phyloP scores from a whole-genome alignment of 1,139 yeast genomes.

The Yamadazyma spencermartinsiae region DNA sequence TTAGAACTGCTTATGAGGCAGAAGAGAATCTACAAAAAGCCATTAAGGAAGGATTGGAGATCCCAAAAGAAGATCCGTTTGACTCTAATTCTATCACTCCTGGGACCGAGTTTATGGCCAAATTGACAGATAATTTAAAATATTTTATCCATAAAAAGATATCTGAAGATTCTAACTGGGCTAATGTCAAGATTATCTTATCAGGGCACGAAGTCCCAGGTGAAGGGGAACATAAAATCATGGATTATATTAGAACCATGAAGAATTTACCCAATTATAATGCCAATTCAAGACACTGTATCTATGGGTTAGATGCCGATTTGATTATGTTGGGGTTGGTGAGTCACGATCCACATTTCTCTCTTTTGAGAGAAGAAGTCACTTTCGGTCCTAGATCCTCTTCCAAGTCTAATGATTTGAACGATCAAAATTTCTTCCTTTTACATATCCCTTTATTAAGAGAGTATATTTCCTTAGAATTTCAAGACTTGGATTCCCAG shows the following conservation, averaged over 20 bases:
- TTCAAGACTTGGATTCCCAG: conserved; percentile 64
- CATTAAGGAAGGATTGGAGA: conserved; percentile 55
- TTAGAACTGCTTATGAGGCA: conserved; percentile 93
- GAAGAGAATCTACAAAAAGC: conserved; percentile 72
- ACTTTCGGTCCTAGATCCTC: conserved; percentile 66
- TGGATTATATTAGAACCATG: conserved; percentile 88
- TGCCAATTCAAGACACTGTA: conserved; percentile 89
- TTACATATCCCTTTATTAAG: conserved; percentile 84
- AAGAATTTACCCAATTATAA: conserved; percentile 83
- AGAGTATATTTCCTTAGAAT: conserved; percentile 88
- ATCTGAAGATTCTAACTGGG: conserved; percentile 90
- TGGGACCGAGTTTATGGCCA: conserved; percentile 97
- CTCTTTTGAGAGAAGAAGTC: conserved; percentile 93
- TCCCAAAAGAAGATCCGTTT: conserved; percentile 78
- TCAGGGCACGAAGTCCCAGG: conserved; percentile 99
- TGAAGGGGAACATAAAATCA: conserved; percentile 98
- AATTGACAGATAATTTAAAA: conserved; percentile 74
- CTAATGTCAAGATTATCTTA: conserved; percentile 73
- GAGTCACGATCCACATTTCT: conserved; percentile 95
- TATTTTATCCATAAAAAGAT: conserved; percentile 91
- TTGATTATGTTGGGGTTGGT: conserved; percentile 93
- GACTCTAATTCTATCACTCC: conserved; percentile 98
- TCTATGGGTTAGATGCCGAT: conserved; percentile 97
- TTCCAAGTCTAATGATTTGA: conserved; percentile 50
- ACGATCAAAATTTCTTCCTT: conserved; percentile 78